A percentile compares a stretch with the other conserved stretches of the same genome.
Conservation (phyloP, 148 eudicot genomes). For the Vaccinium vitisidaea region DNA sequence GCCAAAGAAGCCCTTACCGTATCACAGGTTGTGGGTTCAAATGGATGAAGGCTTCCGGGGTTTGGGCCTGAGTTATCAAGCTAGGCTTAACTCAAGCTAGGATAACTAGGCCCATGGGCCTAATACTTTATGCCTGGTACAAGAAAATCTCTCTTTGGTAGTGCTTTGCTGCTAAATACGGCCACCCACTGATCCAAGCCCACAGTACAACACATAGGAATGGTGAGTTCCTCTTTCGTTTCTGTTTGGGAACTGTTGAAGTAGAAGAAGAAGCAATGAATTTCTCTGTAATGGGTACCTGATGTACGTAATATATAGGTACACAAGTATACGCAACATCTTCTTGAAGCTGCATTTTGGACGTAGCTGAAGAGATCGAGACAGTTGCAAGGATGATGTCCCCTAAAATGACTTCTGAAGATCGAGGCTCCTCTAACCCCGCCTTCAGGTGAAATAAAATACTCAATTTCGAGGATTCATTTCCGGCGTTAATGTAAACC, state of each 20-base stretch:
- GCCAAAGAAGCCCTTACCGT: no score
- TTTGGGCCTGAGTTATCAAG: no score
- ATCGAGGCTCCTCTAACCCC: conserved; percentile 34
- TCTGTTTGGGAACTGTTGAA: neutral
- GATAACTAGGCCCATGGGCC: neutral
- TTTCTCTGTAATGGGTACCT: neutral
- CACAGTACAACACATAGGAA: neutral
- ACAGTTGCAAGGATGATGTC: conserved; percentile 39
- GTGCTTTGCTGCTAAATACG: neutral
- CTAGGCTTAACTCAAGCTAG: neutral
- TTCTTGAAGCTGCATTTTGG: neutral
- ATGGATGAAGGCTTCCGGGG: no score
- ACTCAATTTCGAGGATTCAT: neutral
- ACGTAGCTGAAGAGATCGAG: conserved; percentile 4
- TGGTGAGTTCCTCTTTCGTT: neutral
- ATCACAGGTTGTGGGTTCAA: no score
- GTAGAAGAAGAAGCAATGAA: conserved; percentile 4
- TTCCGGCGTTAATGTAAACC: neutral
- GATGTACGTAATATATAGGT: neutral
- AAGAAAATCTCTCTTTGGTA: neutral
- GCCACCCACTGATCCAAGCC: neutral
- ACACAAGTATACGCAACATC: neutral
- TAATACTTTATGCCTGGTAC: neutral
- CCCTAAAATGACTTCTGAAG: conserved; percentile 35
- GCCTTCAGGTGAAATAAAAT: conserved; percentile 28